These are phyloP conservation scores for Metroxylon sagu DNA, from an alignment of 176 grass and related monocot genomes.

Conservation along the genomic window DNA sequence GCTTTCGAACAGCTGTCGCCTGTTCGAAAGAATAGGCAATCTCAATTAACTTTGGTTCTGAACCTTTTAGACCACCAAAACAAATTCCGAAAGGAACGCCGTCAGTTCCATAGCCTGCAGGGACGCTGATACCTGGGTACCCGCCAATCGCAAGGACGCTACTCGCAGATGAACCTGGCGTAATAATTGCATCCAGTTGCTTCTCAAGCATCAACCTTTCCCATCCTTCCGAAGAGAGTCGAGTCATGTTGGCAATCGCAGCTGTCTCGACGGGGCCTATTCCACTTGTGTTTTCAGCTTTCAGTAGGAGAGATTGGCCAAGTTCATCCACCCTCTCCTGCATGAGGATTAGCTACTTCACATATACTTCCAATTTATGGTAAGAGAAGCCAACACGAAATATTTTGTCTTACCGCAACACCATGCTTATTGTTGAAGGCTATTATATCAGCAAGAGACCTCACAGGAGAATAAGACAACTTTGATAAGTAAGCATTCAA, in stretches of 20 bases:
- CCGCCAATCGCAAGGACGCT: conserved; percentile 35
- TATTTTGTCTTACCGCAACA: conserved; percentile 14
- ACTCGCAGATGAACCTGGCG: neutral
- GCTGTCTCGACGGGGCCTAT: neutral
- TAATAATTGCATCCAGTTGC: neutral
- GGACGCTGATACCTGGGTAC: conserved; percentile 49
- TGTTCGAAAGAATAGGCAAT: conserved; percentile 76
- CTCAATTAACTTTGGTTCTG: conserved; percentile 59
- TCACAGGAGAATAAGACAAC: conserved; percentile 34
- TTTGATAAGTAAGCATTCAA: conserved; percentile 40
- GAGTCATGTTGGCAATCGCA: neutral
- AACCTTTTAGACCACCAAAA: conserved; percentile 70
- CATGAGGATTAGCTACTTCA: neutral
- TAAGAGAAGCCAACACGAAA: neutral
- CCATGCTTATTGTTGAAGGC: conserved; percentile 48
- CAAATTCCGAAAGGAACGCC: conserved; percentile 51
- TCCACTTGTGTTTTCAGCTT: neutral
- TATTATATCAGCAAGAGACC: conserved; percentile 46
- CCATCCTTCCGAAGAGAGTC: neutral
- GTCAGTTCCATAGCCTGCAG: conserved; percentile 34
- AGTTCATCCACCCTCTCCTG: neutral
- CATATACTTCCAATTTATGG: too few relatives aligned
- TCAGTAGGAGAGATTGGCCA: neutral
- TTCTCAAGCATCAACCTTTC: neutral
- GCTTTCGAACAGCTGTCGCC: conserved; percentile 39